These are phyloP conservation scores for Boletus rubroflammeus DNA, from an alignment of 768 basidiomycete species.

Conservation along the genomic window DNA sequence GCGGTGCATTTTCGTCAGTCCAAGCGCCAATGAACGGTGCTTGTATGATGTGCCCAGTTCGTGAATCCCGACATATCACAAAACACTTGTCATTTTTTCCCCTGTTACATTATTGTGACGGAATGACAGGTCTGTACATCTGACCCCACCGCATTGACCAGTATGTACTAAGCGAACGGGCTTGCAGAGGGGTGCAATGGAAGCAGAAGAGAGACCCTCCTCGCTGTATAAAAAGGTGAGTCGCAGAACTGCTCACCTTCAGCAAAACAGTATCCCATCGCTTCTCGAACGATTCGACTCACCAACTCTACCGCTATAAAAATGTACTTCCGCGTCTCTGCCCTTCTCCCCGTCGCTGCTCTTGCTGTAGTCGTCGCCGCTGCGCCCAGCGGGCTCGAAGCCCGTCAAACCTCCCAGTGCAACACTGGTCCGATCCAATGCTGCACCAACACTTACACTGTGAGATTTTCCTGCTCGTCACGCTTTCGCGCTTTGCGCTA, in stretches of 20 bases:
- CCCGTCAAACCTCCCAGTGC: slow-evolving; percentile 1
- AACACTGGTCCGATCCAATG: slow-evolving; percentile 12
- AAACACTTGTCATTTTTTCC: accelerated
- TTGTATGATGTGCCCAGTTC: no score
- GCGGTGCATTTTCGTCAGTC: background rate
- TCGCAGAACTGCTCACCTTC: background rate
- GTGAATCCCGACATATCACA: background rate
- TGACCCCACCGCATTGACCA: background rate
- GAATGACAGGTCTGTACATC: background rate
- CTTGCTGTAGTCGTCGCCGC: background rate
- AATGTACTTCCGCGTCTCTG: slow-evolving; percentile 8
- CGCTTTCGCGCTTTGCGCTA: background rate
- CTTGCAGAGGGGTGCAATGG: background rate
- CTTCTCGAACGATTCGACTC: background rate
- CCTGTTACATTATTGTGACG: background rate
- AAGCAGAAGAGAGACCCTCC: no score
- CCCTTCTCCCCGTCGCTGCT: slow-evolving; percentile 9
- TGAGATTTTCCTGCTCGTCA: background rate
- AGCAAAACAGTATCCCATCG: background rate
- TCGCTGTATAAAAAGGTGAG: slow-evolving; percentile 13
- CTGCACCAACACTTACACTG: background rate
- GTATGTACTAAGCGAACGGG: background rate
- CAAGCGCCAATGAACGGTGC: background rate
- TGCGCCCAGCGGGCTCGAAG: slow-evolving; percentile 5
- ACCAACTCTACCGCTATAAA: background rate